Evolutionary conservation across 805 yeast species (phyloP).

Genomic region (Lachancea lanzarotensis): DNA sequence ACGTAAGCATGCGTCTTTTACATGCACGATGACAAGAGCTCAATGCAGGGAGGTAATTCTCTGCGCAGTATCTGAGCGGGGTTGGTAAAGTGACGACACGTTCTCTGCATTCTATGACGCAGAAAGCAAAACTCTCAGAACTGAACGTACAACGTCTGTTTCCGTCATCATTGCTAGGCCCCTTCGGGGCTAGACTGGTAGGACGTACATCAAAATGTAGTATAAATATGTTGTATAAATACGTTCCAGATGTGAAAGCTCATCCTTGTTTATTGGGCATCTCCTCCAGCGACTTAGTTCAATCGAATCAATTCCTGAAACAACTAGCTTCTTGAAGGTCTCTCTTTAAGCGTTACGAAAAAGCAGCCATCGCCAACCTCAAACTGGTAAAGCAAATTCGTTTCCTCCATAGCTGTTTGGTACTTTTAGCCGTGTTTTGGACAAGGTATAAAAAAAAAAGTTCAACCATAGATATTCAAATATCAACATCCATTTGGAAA

Average conservation of each 20-base stretch:
- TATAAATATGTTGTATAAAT: not conserved
- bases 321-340: too few species aligned
- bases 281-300: too few species aligned
- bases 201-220: not conserved
- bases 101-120: not conserved
- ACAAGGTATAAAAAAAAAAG: too few species aligned
- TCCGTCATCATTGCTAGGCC: not conserved
- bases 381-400: not conserved
- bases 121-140: not conserved
- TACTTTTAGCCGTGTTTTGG: too few species aligned
- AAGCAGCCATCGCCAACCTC: not conserved
- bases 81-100: not conserved
- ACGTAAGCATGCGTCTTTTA: too few species aligned
- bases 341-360: too few species aligned
- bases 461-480: too few species aligned
- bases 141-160: not conserved
- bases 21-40: not conserved
- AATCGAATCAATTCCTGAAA: too few species aligned
- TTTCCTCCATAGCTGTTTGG: not conserved
- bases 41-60: too few species aligned
- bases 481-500: too few species aligned
- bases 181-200: not conserved
- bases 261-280: not conserved
- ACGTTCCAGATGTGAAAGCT: not conserved
- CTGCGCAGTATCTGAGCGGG: not conserved